A percentile compares a stretch with the other conserved stretches of the same genome.
phyloP scores from a whole-genome alignment of 257 asterid species.

The Gentiana dahurica region DNA sequence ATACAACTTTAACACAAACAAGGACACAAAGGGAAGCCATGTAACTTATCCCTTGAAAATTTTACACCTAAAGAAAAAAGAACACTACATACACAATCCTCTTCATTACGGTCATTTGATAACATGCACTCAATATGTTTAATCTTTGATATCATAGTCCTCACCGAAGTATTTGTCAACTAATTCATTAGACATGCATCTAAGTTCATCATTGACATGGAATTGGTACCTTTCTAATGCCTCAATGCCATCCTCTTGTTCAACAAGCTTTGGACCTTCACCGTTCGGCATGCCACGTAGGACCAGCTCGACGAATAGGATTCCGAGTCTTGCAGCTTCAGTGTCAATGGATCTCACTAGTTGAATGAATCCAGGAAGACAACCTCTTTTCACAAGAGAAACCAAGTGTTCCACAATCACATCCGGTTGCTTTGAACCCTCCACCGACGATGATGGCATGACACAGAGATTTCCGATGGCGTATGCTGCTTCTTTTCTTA shows the following conservation, averaged over 20 bases:
- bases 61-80: too few relatives aligned
- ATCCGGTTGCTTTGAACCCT: conserved; percentile 58
- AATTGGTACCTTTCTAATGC: conserved; percentile 95
- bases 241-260: conserved; percentile 87
- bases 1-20: too few relatives aligned
- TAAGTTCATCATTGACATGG: conserved; percentile 75
- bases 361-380: conserved; percentile 67
- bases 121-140: conserved; percentile 3
- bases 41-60: too few relatives aligned
- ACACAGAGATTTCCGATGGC: conserved; percentile 89
- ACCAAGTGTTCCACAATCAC: conserved; percentile 76
- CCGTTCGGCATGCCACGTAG: conserved; percentile 82
- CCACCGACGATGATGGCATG: conserved; percentile 26
- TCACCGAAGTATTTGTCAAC: conserved; percentile 83
- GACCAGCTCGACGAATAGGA: conserved; percentile 93
- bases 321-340: conserved; percentile 90
- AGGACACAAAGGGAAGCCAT: too few relatives aligned
- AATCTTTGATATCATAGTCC: conserved; percentile 62
- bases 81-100: too few relatives aligned
- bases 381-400: conserved; percentile 66
- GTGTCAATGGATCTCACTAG: conserved; percentile 77
- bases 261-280: conserved; percentile 77
- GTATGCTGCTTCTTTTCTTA: conserved; percentile 85
- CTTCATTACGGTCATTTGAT: too few relatives aligned
- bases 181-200: conserved; percentile 73